phyloP scores from a whole-genome alignment of 2,329 filamentous ascomycete species.

The Xylaria sp. region DNA sequence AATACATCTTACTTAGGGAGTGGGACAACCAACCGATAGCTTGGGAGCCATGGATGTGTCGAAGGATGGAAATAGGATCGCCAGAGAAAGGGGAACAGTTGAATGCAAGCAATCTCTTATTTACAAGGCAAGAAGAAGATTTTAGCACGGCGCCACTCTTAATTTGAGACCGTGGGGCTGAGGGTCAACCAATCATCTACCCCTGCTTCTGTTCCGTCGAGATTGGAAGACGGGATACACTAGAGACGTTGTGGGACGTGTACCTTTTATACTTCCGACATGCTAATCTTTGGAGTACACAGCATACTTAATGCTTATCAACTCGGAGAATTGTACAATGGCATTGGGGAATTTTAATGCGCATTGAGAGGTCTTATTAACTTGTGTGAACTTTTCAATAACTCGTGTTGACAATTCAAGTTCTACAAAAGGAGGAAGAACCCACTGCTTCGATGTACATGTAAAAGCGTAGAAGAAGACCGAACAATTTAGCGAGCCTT shows the following conservation, averaged over 20 bases:
- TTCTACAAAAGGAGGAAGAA: no score
- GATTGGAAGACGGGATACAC: neutral
- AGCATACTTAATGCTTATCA: no score
- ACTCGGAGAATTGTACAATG: no score
- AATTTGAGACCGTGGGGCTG: conserved; percentile 29
- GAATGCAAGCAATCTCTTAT: conserved; percentile 25
- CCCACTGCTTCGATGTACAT: no score
- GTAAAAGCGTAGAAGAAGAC: no score
- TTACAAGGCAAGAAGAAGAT: conserved; percentile 8
- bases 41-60: neutral
- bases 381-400: no score
- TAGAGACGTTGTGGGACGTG: neutral
- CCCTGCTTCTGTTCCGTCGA: neutral
- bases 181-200: conserved; percentile 17
- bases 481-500: no score
- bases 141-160: conserved; percentile 16
- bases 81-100: neutral
- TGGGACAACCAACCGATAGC: neutral
- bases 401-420: no score
- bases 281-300: no score
- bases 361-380: no score
- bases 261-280: neutral
- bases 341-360: no score
- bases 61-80: conserved; percentile 17
- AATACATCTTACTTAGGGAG: no score